Evolutionary conservation across 1,284 basidiomycete genomes (phyloP), one percentile per base, ranked within the genome.

Genomic region (Cutaneotrichosporon spelunceum): DNA sequence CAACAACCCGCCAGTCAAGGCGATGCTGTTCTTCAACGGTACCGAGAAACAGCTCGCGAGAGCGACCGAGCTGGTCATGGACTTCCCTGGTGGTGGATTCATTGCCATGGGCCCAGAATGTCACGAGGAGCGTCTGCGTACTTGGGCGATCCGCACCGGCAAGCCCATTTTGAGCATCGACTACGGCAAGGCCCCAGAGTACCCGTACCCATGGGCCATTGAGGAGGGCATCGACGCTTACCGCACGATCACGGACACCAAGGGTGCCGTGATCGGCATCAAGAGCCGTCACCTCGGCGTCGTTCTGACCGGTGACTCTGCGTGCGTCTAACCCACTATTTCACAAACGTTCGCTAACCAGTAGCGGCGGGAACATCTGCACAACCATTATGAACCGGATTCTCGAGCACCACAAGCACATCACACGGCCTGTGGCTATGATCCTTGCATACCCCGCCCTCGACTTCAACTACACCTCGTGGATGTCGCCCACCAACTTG

Each of bases 401-500:
- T 50, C 80, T 96, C 44, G 91, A 96, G 78, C 82, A 82, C 68
- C 85, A 83, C 69, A 72, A 73, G 61, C 72, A 77, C 50, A 76
- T 82, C 21, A 81, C 79, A 13, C 81, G 81, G 26, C 95, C 95
- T 1, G 81, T 89, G 50, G 89, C 91, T 1, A 82, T 98, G 56
- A 86, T 96, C 26, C 85, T 96, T 58, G 62, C 90, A 82, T 85
- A 84, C 67, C 81, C 83, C 3, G 81, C 80, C 21, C 84, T 98
- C 56, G 95, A 98, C 76, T 98, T 99, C 81, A 95, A 96, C 76
- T 98, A 94, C 75, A 91, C 90, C 0, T 92, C 92, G 26, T 99
- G 95, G 95, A 97, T 98, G 93, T 87, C 93, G 0, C 88, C 89
- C 1, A 84, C 85, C 23, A 88, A 96, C 76, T 82, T 98, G 53